Percentiles rank a stretch among this genome's conserved stretches.
Conservation (phyloP, 306 rosid genomes). For the Luffa aegyptiaca region DNA sequence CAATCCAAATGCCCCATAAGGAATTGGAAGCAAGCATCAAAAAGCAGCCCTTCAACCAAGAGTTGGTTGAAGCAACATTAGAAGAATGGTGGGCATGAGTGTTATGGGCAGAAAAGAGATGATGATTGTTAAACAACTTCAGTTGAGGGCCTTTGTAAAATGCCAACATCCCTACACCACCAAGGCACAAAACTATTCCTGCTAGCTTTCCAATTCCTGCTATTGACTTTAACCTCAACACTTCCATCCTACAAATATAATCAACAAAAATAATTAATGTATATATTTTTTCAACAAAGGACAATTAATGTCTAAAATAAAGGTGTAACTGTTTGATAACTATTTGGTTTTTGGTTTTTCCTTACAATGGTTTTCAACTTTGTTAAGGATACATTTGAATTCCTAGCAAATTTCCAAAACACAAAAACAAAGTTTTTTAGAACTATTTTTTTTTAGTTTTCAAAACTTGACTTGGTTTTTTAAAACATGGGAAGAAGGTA, state of each 20-base stretch:
- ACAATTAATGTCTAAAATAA: no score
- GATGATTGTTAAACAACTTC: slow-evolving; percentile 21
- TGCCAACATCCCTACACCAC: slow-evolving; percentile 56
- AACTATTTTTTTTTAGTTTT: no score
- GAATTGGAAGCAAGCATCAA: slow-evolving; percentile 62
- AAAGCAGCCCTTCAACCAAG: slow-evolving; percentile 83
- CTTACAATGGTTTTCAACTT: no score
- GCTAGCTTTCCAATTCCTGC: slow-evolving; percentile 54
- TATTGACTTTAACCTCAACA: slow-evolving; percentile 37
- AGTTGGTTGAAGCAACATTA: slow-evolving; percentile 11
- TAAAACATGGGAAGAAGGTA: no score
- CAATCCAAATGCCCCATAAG: slow-evolving; percentile 72
- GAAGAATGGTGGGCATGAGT: slow-evolving; percentile 1
- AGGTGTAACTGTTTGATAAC: no score
- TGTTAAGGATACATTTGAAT: no score
- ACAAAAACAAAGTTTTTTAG: no score
- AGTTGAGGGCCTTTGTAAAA: slow-evolving; percentile 66
- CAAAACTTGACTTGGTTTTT: no score
- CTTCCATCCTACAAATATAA: slow-evolving; percentile 42
- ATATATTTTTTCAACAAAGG: no score
- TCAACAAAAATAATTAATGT: background rate
- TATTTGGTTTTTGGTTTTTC: no score
- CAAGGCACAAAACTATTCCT: slow-evolving; percentile 49
- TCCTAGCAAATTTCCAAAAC: no score
- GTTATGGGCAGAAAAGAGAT: slow-evolving; percentile 22